These are phyloP conservation scores for Ustilago nuda DNA, from an alignment of 1,284 basidiomycete genomes.

Conservation along the genomic window DNA sequence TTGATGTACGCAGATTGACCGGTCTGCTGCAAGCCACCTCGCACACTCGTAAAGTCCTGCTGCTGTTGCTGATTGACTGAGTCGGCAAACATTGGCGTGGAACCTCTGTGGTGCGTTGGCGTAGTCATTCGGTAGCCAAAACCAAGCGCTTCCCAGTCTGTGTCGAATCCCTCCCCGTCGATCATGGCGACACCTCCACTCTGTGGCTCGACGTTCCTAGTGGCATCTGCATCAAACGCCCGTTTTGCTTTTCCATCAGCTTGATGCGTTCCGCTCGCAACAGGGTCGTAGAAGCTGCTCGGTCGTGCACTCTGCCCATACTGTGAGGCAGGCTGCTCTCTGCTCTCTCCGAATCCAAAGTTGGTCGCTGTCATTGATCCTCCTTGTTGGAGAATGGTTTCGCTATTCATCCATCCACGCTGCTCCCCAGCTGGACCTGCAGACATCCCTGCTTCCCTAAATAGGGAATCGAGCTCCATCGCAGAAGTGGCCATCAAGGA, in stretches of 20 bases:
- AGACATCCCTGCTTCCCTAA: constrained; percentile 43
- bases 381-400: background rate
- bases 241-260: constrained; percentile 14
- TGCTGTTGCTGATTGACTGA: constrained; percentile 1
- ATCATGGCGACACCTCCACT: background rate
- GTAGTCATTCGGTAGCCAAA: constrained; percentile 39
- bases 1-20: background rate
- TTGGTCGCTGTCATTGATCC: background rate
- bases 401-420: constrained; percentile 14
- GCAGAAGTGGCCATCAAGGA: constrained; percentile 52
- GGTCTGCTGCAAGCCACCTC: constrained; percentile 1
- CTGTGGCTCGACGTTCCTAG: constrained; percentile 3
- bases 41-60: constrained; percentile 3
- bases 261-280: constrained; percentile 1
- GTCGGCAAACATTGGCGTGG: constrained; percentile 10
- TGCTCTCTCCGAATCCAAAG: background rate
- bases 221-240: constrained; percentile 1
- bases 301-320: constrained; percentile 11
- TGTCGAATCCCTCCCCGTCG: constrained; percentile 26
- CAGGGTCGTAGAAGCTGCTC: constrained; percentile 23
- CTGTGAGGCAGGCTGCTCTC: constrained; percentile 12
- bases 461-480: constrained; percentile 49
- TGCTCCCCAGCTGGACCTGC: constrained; percentile 36
- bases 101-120: constrained; percentile 8
- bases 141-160: constrained; percentile 49